These are phyloP conservation scores for Tuber calosporum DNA, from an alignment of 495 filamentous ascomycete genomes.

Conservation along the genomic window DNA sequence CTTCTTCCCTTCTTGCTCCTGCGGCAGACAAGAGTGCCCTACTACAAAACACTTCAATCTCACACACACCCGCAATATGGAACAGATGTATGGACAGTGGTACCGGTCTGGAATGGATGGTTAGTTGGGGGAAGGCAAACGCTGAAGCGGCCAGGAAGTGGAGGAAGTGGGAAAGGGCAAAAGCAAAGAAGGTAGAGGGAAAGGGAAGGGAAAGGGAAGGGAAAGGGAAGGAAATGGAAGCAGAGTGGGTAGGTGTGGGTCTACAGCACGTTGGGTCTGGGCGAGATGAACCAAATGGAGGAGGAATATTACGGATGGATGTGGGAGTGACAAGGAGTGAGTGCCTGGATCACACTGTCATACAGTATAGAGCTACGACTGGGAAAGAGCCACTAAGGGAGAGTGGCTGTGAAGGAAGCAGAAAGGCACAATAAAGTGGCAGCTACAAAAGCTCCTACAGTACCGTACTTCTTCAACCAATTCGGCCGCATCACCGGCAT, in stretches of 20 bases:
- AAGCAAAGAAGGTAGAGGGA: not conserved
- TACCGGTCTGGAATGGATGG: not conserved
- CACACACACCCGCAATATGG: not conserved
- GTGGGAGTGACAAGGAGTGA: not conserved
- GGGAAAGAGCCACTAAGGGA: not conserved
- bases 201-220: conserved; percentile 2
- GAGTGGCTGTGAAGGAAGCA: not conserved
- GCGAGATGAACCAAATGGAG: not conserved
- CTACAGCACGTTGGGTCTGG: not conserved
- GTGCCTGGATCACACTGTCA: not conserved
- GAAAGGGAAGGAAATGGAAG: not conserved
- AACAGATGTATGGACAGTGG: not conserved
- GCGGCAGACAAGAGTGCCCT: not conserved
- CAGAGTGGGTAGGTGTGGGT: not conserved
- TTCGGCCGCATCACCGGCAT: not conserved
- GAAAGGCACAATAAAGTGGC: not conserved
- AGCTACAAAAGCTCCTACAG: not conserved
- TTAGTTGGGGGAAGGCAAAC: not conserved
- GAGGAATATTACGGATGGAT: not conserved
- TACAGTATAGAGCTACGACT: not conserved
- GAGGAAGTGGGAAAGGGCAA: not conserved
- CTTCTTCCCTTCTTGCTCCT: not conserved
- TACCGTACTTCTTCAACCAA: not conserved
- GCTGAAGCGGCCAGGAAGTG: not conserved
- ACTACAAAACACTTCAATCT: not conserved